phyloP scores from a whole-genome alignment of 176 grass and related monocot genomes.

The Cocos nucifera region DNA sequence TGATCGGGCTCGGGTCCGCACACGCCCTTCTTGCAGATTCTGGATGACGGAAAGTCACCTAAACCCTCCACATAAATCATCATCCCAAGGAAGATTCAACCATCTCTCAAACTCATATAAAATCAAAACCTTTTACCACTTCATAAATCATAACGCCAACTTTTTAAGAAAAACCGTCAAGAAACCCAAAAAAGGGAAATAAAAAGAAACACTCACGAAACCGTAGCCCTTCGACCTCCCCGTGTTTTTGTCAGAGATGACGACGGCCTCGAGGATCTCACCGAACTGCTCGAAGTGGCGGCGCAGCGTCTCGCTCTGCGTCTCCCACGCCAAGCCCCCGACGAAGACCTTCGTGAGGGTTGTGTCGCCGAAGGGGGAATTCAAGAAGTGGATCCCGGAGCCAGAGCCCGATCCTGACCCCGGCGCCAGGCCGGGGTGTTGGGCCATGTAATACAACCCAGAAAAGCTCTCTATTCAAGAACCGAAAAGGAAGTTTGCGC shows the following conservation, averaged over 20 bases:
- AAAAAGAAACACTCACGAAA: slow-evolving; percentile 32
- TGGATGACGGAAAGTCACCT: no score
- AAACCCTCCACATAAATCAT: no score
- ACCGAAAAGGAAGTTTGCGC: background rate
- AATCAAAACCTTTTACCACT: no score
- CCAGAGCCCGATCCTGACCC: slow-evolving; percentile 15
- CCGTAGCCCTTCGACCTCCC: slow-evolving; percentile 68
- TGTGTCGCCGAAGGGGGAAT: slow-evolving; percentile 55
- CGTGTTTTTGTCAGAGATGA: slow-evolving; percentile 56
- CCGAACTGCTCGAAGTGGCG: slow-evolving; percentile 47
- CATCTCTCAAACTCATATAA: no score
- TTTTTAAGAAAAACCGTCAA: no score
- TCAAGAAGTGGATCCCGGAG: slow-evolving; percentile 54
- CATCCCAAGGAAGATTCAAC: no score
- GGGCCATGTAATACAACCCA: no score
- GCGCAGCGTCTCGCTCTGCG: slow-evolving; percentile 49
- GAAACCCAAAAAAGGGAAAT: no score
- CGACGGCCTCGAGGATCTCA: slow-evolving; percentile 58
- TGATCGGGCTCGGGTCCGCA: no score
- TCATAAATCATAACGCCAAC: no score
- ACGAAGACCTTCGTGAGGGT: slow-evolving; percentile 69
- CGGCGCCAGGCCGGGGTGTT: slow-evolving; percentile 19
- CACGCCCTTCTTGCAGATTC: no score
- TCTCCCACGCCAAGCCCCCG: slow-evolving; percentile 59
- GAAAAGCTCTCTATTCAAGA: background rate